Percentiles rank a stretch among this genome's conserved stretches.
Evolutionary conservation across 2,329 filamentous ascomycete genomes (phyloP).

Genomic region (Pseudonectria foliicola): DNA sequence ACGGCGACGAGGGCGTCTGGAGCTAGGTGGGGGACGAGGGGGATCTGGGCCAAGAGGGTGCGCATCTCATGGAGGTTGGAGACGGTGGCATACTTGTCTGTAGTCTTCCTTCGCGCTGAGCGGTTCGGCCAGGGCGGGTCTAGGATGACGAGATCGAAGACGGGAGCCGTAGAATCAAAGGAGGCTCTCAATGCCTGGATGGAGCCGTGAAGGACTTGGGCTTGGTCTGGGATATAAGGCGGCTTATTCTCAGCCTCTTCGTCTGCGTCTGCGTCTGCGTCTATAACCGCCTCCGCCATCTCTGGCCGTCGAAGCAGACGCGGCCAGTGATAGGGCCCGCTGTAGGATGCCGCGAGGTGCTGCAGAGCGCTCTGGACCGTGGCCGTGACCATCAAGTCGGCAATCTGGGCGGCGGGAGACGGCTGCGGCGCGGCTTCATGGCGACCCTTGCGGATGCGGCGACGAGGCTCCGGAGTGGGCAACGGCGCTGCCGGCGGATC

Average conservation of each 20-base stretch:
- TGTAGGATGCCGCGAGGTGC: constrained; percentile 25
- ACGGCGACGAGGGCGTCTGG: constrained; percentile 55
- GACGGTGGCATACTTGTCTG: constrained; percentile 41
- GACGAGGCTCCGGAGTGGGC: constrained; percentile 44
- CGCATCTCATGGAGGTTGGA: constrained; percentile 39
- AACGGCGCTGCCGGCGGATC: constrained; percentile 38
- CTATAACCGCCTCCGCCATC: too few relatives aligned
- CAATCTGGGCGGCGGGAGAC: constrained; percentile 41
- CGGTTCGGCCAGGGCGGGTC: constrained; percentile 80
- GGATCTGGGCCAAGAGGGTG: constrained; percentile 44
- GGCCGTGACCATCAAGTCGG: constrained; percentile 47
- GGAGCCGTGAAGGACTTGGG: constrained; percentile 41
- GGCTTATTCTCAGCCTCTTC: neutral
- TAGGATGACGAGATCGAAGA: constrained; percentile 62
- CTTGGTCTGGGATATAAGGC: constrained; percentile 33
- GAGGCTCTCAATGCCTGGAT: constrained; percentile 33
- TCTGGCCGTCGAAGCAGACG: constrained; percentile 23
- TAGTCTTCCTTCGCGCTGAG: constrained; percentile 55
- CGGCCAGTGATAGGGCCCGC: constrained; percentile 41
- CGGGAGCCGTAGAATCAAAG: constrained; percentile 37
- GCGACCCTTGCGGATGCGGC: constrained; percentile 19
- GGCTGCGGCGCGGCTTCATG: constrained; percentile 24
- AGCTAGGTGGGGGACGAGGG: constrained; percentile 48
- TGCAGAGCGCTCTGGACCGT: constrained; percentile 38
- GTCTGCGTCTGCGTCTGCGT: too few relatives aligned